Evolutionary conservation across 176 grass and related monocot species (phyloP).

Genomic region (Carex myosuroides): DNA sequence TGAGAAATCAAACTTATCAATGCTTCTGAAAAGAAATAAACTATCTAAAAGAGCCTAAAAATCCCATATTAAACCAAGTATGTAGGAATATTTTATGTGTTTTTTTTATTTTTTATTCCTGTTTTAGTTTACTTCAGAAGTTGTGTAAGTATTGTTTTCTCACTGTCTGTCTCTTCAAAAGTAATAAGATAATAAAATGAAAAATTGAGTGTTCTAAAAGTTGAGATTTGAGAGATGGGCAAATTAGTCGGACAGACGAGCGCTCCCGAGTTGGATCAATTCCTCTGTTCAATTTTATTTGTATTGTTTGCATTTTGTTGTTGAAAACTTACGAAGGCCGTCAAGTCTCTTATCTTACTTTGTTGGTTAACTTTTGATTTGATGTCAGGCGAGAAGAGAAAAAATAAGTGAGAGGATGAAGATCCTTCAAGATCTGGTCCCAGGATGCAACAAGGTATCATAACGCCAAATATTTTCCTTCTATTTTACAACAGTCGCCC

Average conservation of each 20-base stretch:
- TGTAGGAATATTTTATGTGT: not conserved
- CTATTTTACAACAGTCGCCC: not conserved
- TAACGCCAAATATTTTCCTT: not conserved
- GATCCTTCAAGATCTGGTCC: slow-evolving; percentile 91
- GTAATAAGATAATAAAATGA: not conserved
- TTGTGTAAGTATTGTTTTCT: not conserved
- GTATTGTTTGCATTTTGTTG: not conserved
- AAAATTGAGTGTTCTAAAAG: not conserved
- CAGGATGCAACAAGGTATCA: slow-evolving; percentile 93
- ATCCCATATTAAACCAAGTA: too few species aligned
- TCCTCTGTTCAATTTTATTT: not conserved
- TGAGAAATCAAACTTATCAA: too few species aligned
- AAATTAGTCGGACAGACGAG: not conserved
- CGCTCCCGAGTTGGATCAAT: not conserved
- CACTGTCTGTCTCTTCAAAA: not conserved
- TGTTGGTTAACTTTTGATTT: slow-evolving; percentile 11
- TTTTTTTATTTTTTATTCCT: not conserved
- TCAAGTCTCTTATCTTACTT: not conserved
- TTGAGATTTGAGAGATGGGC: not conserved
- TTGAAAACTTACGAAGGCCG: not conserved
- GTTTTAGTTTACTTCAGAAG: not conserved
- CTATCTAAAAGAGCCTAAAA: too few species aligned
- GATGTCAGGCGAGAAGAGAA: slow-evolving; percentile 79
- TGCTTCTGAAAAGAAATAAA: too few species aligned
- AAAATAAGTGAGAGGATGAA: slow-evolving; percentile 99